Conservation (phyloP, 83 land plant genomes). For the Diphasiastrum complanatum region DNA sequence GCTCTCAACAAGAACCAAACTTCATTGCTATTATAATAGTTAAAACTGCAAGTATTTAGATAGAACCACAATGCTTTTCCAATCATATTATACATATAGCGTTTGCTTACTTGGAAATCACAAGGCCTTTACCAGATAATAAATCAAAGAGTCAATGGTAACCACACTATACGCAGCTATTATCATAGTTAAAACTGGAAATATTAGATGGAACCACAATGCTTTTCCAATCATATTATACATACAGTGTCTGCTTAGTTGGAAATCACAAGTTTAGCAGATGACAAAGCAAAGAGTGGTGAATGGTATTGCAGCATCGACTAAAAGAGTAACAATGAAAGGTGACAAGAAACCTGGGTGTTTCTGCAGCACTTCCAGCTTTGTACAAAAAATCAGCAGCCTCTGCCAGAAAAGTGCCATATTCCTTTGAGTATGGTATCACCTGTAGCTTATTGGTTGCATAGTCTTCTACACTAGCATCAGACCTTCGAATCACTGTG, state of each 20-base stretch:
- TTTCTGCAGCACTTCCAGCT: slow-evolving; percentile 64
- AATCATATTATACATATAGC: no score
- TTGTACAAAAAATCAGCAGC: slow-evolving; percentile 58
- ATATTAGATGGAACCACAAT: no score
- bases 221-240: no score
- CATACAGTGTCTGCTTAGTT: no score
- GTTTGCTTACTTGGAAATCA: no score
- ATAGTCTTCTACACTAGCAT: slow-evolving; percentile 19
- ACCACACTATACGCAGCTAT: neutral
- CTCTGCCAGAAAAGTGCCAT: slow-evolving; percentile 33
- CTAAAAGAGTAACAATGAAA: no score
- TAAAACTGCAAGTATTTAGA: no score
- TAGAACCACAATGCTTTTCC: no score
- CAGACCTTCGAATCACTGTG: slow-evolving; percentile 61
- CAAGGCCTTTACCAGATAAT: neutral
- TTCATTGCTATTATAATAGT: no score
- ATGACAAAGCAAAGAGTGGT: neutral
- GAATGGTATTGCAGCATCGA: no score
- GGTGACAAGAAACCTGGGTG: slow-evolving; percentile 43
- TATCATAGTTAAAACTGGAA: neutral
- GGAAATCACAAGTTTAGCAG: neutral
- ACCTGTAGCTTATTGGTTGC: slow-evolving; percentile 26
- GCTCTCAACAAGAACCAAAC: no score
- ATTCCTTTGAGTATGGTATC: slow-evolving; percentile 65
- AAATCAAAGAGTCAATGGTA: slow-evolving; percentile 12